Percentiles rank a stretch among this genome's conserved stretches.
Evolutionary conservation across 352 stramenopile genomes (phyloP).

Genomic region (Pythium plurisporium): DNA sequence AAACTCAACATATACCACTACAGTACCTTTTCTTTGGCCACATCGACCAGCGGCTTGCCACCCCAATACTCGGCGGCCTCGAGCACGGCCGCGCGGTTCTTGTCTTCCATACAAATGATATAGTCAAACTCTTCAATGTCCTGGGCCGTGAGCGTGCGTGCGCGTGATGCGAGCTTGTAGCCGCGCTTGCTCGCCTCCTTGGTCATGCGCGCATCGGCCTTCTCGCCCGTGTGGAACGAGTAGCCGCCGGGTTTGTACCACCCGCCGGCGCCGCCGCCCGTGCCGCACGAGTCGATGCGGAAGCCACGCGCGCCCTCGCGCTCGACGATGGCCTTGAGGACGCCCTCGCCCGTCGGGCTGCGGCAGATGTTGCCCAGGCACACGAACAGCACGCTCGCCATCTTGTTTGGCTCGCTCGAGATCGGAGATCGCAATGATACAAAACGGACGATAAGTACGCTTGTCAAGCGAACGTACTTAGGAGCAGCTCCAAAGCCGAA

Average conservation of each 20-base stretch:
- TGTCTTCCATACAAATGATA: constrained; percentile 88
- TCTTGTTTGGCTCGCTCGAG: constrained; percentile 6
- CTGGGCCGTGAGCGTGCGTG: constrained; percentile 57
- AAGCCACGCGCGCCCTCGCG: constrained; percentile 31
- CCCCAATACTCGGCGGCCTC: constrained; percentile 81
- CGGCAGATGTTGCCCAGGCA: constrained; percentile 91
- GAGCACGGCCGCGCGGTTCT: constrained; percentile 78
- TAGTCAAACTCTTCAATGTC: constrained; percentile 85
- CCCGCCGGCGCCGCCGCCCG: constrained; percentile 67
- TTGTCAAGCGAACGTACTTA: constrained; percentile 14
- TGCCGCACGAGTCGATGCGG: constrained; percentile 83
- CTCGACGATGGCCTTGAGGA: constrained; percentile 80
- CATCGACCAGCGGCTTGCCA: constrained; percentile 39
- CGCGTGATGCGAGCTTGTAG: constrained; percentile 74
- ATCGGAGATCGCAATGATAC: not conserved
- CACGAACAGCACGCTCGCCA: constrained; percentile 83
- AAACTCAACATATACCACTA: not conserved
- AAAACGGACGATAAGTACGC: constrained; percentile 9
- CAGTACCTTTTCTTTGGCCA: constrained; percentile 53
- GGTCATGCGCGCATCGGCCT: constrained; percentile 76
- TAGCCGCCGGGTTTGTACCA: constrained; percentile 78
- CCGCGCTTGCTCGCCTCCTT: constrained; percentile 82
- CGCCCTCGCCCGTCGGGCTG: constrained; percentile 71
- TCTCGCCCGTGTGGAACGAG: constrained; percentile 88
- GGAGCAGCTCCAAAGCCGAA: too few species aligned